A percentile compares a stretch with the other conserved stretches of the same genome.
Evolutionary conservation across 352 stramenopile species (phyloP).

Genomic region (Nannochloropsis limnetica): DNA sequence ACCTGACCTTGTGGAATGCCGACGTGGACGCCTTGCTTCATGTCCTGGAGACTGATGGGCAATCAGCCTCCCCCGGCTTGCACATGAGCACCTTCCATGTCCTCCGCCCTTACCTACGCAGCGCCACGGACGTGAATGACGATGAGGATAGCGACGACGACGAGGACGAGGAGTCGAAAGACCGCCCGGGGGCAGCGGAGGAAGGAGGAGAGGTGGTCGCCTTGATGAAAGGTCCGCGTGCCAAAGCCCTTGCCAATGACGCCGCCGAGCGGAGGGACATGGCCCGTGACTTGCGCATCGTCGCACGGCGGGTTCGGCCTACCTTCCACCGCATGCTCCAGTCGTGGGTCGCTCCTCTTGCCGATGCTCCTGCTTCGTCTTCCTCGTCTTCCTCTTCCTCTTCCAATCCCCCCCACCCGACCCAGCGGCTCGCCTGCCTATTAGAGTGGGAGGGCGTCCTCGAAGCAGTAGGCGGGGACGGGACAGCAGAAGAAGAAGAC

Average conservation of each 20-base stretch:
- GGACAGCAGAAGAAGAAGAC: neutral
- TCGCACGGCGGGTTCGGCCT: neutral
- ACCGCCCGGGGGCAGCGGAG: neutral
- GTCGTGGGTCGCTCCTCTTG: neutral
- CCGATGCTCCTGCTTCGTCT: neutral
- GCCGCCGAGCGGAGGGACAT: neutral
- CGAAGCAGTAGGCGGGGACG: neutral
- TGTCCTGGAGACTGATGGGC: neutral
- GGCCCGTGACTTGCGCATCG: neutral
- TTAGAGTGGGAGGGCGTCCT: constrained; percentile 3
- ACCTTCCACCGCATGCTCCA: constrained; percentile 5
- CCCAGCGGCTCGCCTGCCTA: constrained; percentile 20
- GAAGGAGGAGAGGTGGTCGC: neutral
- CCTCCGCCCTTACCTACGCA: neutral
- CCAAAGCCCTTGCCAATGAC: neutral
- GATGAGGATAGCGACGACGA: neutral
- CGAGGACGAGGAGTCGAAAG: neutral
- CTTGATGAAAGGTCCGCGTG: neutral
- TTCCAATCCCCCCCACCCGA: neutral
- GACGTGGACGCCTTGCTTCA: constrained; percentile 21
- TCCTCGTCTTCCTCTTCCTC: neutral
- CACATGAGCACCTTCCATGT: constrained; percentile 25
- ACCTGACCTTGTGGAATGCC: neutral
- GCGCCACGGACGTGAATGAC: neutral
- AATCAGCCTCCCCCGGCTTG: neutral